A percentile compares a stretch with the other conserved stretches of the same genome.
phyloP scores from a whole-genome alignment of 2,329 filamentous ascomycete species.

The Alternaria postmessia region DNA sequence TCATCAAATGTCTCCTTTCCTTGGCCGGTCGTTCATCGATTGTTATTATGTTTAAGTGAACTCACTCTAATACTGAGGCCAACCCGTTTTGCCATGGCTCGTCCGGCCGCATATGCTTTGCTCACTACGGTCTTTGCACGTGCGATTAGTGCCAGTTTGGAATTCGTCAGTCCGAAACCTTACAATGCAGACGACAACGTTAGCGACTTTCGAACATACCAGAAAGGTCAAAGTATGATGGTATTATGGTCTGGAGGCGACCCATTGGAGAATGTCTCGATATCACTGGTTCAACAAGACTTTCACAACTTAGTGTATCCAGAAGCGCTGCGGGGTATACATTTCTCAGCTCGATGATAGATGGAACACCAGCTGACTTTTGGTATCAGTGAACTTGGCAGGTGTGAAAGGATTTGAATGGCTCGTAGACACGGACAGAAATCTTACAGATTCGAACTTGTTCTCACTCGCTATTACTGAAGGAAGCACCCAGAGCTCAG shows the following conservation, averaged over 20 bases:
- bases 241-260: slow-evolving; percentile 6
- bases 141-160: slow-evolving; percentile 1
- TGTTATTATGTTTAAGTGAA: neutral
- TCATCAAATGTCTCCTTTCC: neutral
- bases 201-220: neutral
- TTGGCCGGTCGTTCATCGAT: neutral
- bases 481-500: neutral
- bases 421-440: slow-evolving; percentile 12
- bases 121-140: neutral
- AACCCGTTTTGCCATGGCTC: neutral
- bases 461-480: slow-evolving; percentile 3
- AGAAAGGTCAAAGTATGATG: neutral
- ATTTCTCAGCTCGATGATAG: neutral
- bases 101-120: neutral
- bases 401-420: slow-evolving; percentile 7
- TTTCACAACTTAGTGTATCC: neutral
- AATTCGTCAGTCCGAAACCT: slow-evolving; percentile 9
- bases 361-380: neutral
- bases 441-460: slow-evolving; percentile 14
- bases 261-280: neutral
- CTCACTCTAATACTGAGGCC: neutral
- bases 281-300: neutral
- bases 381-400: slow-evolving; percentile 1
- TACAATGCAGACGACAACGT: neutral
- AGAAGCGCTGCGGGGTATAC: neutral